A percentile compares a stretch with the other conserved stretches of the same genome.
Evolutionary conservation across 768 basidiomycete genomes (phyloP).

Genomic region (Amylocystis lapponica): DNA sequence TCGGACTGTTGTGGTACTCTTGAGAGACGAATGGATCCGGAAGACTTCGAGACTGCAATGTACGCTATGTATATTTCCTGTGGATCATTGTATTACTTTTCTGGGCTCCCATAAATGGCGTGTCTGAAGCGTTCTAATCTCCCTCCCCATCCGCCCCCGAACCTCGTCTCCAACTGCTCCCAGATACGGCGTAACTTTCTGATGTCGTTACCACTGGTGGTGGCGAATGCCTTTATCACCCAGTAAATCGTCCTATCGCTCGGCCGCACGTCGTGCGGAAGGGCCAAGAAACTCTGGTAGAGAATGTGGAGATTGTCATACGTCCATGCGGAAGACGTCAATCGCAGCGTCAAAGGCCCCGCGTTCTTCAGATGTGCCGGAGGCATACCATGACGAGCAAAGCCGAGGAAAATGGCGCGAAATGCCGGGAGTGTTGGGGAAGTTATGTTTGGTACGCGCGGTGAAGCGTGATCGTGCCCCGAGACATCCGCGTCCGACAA

Average conservation of each 20-base stretch:
- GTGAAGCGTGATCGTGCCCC: too few species aligned
- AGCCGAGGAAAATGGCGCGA: constrained; percentile 72
- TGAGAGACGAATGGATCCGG: not conserved
- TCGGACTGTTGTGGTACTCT: too few species aligned
- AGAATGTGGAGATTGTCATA: constrained; percentile 48
- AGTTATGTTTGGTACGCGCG: too few species aligned
- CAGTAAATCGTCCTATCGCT: constrained; percentile 52
- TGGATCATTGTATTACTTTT: constrained; percentile 6
- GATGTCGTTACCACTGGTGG: constrained; percentile 48
- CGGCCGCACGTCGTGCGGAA: constrained; percentile 40
- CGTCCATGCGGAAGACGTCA: constrained; percentile 40
- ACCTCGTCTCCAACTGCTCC: constrained; percentile 50
- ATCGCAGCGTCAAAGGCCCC: not conserved
- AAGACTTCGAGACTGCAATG: too few species aligned
- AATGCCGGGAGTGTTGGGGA: constrained; percentile 48
- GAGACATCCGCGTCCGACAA: constrained; percentile 28
- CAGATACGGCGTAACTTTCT: constrained; percentile 50
- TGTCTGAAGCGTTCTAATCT: constrained; percentile 39
- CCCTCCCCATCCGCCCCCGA: constrained; percentile 40
- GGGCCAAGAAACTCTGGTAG: constrained; percentile 57
- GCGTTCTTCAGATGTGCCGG: constrained; percentile 8
- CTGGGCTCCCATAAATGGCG: constrained; percentile 26
- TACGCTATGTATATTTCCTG: constrained; percentile 3
- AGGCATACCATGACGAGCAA: constrained; percentile 45
- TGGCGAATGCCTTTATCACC: constrained; percentile 61